Base-by-base conservation (phyloP, 1,139 yeast genomes). In the Oligophagozyma castellii region DNA sequence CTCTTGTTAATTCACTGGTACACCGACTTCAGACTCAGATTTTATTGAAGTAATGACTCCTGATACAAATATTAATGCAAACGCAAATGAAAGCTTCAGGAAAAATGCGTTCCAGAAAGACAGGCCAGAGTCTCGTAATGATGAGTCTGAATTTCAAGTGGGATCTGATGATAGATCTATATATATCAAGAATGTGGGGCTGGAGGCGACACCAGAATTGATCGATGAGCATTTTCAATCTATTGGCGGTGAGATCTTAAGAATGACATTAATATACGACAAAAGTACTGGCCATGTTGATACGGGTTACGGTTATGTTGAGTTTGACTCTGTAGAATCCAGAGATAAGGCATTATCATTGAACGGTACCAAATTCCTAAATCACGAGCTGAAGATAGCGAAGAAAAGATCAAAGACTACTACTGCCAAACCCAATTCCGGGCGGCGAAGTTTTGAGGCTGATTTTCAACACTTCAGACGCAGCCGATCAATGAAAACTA, bases 181-280 rank as follows among this genome's bases (percentile, higher is more conserved):
- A 15, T 86, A 78, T 51, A 81, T 86, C 13, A 93, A 95, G 12
- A 83, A 83, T 46, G 92, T 86, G 14, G 93, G 81, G 45, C 76
- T 75, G 44, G 76, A 70, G 8, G 59, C 86, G 3, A 70, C 86
- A 3, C 93, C 95, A 6, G 73, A 75, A 37, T 89, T 79, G 44
- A 61, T 86, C 23, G 92, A 83, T 49, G 73, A 75, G 31, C 80
- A 76, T 42, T 83, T 86, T 54, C 67, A 71, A 29, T 55, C 67
- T 6, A 74, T 78, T 34, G 8, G 8, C 7, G 96, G 95, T 1
- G 64, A 67, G 3, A 80, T 86, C 28, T 76, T 81, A 44, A 64
- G 95, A 42, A 86, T 86, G 22, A 86, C 95, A 1, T 78, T 86
- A 14, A 38, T 49, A 13, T 38, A 38, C 22, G 44, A 45, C 24